These are phyloP conservation scores for Eucalyptus microcorys DNA, from an alignment of 345 rosid species.

Conservation along the genomic window DNA sequence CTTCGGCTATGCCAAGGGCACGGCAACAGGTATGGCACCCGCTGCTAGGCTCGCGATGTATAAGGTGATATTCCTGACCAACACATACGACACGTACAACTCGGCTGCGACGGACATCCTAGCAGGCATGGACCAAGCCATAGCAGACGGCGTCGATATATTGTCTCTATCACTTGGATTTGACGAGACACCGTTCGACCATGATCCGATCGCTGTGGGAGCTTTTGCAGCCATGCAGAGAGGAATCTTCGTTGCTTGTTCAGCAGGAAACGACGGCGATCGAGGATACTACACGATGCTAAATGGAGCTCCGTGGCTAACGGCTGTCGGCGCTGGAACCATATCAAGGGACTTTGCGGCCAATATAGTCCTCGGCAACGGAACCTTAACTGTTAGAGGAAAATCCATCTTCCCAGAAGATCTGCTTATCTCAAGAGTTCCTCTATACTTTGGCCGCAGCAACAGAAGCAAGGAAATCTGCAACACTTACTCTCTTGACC, in stretches of 20 bases:
- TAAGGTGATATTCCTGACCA: constrained; percentile 13
- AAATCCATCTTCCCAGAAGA: constrained; percentile 26
- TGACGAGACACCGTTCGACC: constrained; percentile 12
- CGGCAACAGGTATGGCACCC: constrained; percentile 30
- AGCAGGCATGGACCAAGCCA: constrained; percentile 48
- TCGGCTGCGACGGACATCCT: constrained; percentile 25
- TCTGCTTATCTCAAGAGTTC: constrained; percentile 6
- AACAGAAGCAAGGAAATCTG: constrained; percentile 31
- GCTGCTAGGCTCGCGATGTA: constrained; percentile 47
- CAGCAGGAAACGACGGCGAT: constrained; percentile 31
- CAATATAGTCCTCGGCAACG: constrained; percentile 4
- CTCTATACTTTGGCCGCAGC: constrained; percentile 22
- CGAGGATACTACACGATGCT: constrained; percentile 15
- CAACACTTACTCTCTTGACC: constrained; percentile 1
- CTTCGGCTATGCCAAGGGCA: constrained; percentile 42
- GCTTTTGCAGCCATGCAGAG: constrained; percentile 37
- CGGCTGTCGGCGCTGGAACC: constrained; percentile 31
- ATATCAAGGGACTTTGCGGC: constrained; percentile 22
- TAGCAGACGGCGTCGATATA: constrained; percentile 37
- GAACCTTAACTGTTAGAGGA: constrained; percentile 4
- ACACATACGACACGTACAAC: not conserved
- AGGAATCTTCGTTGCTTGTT: constrained; percentile 35
- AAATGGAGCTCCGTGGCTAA: constrained; percentile 37
- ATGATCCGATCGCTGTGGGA: constrained; percentile 36
- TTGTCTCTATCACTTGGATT: constrained; percentile 25